Evolutionary conservation across 805 yeast genomes (phyloP), one percentile per base, ranked within the genome.

Genomic region (Starmerella geochares): DNA sequence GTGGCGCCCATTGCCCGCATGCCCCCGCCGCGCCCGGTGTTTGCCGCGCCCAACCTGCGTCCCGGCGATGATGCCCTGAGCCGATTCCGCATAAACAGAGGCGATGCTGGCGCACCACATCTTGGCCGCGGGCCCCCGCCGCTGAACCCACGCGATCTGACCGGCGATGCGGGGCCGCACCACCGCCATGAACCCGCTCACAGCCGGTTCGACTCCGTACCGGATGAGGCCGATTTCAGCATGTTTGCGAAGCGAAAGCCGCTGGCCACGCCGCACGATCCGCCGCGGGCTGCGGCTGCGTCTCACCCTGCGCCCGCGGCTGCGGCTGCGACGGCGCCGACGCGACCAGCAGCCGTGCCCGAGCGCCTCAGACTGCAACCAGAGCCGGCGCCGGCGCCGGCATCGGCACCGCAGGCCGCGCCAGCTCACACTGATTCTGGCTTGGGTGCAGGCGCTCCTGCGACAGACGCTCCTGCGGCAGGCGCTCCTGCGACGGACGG

Each of bases 71-170:
- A 55, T 40, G 56, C 54, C 1, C 42, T 56, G 20, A 38, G 52
- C 50, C 53, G 60, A 21, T 58, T 58, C 49, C 57, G 58, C 17
- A 42, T 54, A n/a, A 28, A 46, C 33, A 40, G 54, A 33, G 40
- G 35, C 36, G 50, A 36, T n/a, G 45, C 48, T 21, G 33, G 44
- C 24, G 44, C 9, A 23, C 44, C 23, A n/a, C 42, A 14, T 5
- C 7, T 13, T 13, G 45, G 50, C 32, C 49, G 49, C 19, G 51
- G 54, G 13, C 46, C 51, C 41, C 54, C 54, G 40, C 51, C 51
- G 20, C 32, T 49, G 27, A 49, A 45, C 36, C 49, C 53, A 20
- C 51, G 48, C 25, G 49, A 17, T 27, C 27, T 31, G 19, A 36
- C 13, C 3, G 53, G 35, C 29, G 46, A 39, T 21, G 49, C 39